Evolutionary conservation across 208 protist genomes (phyloP), one percentile per base, ranked within the genome.

Genomic region (Leishmania turanica): DNA sequence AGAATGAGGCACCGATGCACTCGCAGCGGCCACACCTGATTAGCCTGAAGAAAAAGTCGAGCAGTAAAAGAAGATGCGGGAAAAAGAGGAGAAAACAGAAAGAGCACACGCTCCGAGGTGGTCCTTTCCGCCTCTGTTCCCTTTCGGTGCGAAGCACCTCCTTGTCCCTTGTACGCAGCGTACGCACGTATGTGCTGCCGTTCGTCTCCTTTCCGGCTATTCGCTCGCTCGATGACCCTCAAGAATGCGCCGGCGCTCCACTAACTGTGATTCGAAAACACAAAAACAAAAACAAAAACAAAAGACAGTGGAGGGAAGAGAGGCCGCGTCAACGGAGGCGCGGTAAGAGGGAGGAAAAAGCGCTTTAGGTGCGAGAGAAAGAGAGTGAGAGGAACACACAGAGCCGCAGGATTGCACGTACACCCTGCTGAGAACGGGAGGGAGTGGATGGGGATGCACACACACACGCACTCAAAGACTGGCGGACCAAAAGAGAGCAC

Each of bases 1-100:
- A 68, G 7, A 70, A 70, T 27, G 4, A 70, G n/a, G 11, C 19
- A 40, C 40, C 31, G 19, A 80, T 34, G 42, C 53, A 19, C 69
- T 34, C 42, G 17, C 65, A 24, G 21, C 31, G 37, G 7, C 40
- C 13, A 15, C 31, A 49, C 65, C 37, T 3, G 7, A 31, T 47
- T 11, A 70, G 8, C 65, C 37, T 49, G 21, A 4, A 49, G 31
- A 85, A 45, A 75, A 47, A 85, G n/a, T 4, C 27, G 71, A 75
- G 47, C 42, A 79, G 13, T 37, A 49, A 73, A 73, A 53, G 53
- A 3, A 65, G 21, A 68, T 75, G 73, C 11, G 34, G 51, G 42
- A 54, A 77, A 27, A 21, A 34, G 34, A 84, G 3, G 58, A 13
- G 24, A 37, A 83, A 78, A 34, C 15, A 56, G 62, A 40, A 49